Base-by-base conservation (phyloP, 108 stramenopile genomes). In the Pseudonitzschia pungens region DNA sequence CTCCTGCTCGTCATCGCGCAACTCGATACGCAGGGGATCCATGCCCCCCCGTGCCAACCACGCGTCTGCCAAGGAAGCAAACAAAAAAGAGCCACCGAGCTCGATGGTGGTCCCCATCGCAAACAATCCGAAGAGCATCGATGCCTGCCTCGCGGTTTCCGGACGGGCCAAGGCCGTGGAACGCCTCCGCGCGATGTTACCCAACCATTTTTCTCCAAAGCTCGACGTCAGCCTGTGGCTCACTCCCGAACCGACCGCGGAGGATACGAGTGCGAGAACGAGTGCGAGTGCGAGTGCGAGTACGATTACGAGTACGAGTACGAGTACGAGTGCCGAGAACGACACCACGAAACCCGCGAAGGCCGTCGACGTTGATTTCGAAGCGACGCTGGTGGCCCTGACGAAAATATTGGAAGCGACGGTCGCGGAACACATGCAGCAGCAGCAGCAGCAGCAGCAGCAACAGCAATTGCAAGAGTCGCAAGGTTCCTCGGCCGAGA, bases 21-120 rank as follows among this genome's bases (percentile, higher is more conserved):
- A 9, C 3, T 9, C 9, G 50, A 24, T 55, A 2, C 32, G 60
- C 26, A 62, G 40, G 29, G 60, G 60, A 40, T 62, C 60, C 28
- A 62, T 62, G 60, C 60, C 60, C 36, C 60, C 54, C 54, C 36
- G 36, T 36, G 36, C n/a, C n/a, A n/a, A 21, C 18, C 52, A 21
- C n/a, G 18, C n/a, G n/a, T n/a, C n/a, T n/a, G n/a, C 53, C 27
- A 58, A 5, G 9, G 29, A 58, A 26, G 57, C 20, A 14, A 27
- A 0, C 31, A 0, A 24, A n/a, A n/a, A n/a, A n/a, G n/a, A n/a
- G n/a, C n/a, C 57, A 14, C 12, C n/a, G 0, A 31, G 24, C 2
- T 4, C 15, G 0, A 58, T 3, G 9, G 29, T 58, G 14, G 57
- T 58, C 0, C 57, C 57, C 27, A 4, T 62, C 6, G 31, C 14